Conservation (phyloP, 169 alveolate species). For the Perkinsus chesapeaki region DNA sequence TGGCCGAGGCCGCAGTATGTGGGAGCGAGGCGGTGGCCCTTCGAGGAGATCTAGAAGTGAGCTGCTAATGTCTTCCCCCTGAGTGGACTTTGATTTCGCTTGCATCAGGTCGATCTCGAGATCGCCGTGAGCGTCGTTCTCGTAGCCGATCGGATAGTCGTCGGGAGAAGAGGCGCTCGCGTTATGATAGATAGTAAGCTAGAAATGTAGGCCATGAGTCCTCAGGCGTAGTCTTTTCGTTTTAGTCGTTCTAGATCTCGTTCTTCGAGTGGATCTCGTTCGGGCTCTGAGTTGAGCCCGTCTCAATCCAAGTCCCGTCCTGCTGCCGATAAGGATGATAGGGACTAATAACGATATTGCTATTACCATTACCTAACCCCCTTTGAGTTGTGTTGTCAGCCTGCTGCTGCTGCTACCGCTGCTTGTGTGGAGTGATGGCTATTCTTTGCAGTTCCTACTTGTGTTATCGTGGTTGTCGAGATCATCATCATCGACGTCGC, state of each 20-base stretch:
- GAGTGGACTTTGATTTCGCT: no score
- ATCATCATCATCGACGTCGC: no score
- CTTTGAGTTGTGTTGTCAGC: not conserved
- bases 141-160: not conserved
- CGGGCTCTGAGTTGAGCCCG: not conserved
- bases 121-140: not conserved
- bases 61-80: not conserved
- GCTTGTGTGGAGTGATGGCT: no score
- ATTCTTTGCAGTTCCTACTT: no score
- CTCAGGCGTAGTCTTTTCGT: not conserved
- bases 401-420: not conserved
- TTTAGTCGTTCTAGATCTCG: not conserved
- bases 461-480: no score
- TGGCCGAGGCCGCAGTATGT: not conserved
- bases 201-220: not conserved
- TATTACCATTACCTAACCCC: not conserved
- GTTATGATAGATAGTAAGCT: not conserved
- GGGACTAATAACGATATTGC: not conserved
- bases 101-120: not conserved
- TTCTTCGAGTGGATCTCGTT: not conserved
- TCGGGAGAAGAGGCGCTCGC: not conserved
- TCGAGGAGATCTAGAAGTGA: not conserved
- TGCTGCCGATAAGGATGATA: not conserved
- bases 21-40: not conserved
- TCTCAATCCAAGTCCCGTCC: not conserved